Conservation (phyloP, 495 filamentous ascomycete species). For the Neurospora sp. region DNA sequence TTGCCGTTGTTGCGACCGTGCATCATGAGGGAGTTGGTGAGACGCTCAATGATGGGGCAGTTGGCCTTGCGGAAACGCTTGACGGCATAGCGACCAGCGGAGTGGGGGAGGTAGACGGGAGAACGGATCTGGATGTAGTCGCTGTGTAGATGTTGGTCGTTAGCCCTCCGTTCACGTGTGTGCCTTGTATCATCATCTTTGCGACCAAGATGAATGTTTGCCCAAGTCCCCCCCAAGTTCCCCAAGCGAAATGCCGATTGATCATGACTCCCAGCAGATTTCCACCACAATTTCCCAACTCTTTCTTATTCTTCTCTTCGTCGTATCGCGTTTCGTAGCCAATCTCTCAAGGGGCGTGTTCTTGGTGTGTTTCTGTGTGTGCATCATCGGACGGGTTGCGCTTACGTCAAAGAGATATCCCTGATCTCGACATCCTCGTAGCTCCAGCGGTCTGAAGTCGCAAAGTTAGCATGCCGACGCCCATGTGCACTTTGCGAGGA, state of each 20-base stretch:
- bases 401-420: conserved; percentile 99
- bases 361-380: neutral
- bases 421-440: conserved; percentile 99
- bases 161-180: conserved; percentile 26
- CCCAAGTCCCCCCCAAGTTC: neutral
- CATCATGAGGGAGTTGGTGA: conserved; percentile 99
- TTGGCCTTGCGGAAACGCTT: conserved; percentile 99
- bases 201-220: neutral
- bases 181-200: neutral
- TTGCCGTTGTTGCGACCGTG: conserved; percentile 99
- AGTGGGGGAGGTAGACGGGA: conserved; percentile 97
- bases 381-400: conserved; percentile 7
- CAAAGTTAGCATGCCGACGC: conserved; percentile 18
- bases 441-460: conserved; percentile 42
- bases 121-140: conserved; percentile 99
- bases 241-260: neutral
- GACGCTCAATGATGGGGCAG: conserved; percentile 99
- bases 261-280: neutral
- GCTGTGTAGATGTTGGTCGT: conserved; percentile 45
- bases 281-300: neutral
- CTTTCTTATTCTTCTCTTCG: neutral
- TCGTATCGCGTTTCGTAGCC: neutral
- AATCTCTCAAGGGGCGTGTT: neutral
- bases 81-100: conserved; percentile 93
- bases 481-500: conserved; percentile 19